Conservation (phyloP, 2,329 filamentous ascomycete genomes). For the Ophiostoma sp. region DNA sequence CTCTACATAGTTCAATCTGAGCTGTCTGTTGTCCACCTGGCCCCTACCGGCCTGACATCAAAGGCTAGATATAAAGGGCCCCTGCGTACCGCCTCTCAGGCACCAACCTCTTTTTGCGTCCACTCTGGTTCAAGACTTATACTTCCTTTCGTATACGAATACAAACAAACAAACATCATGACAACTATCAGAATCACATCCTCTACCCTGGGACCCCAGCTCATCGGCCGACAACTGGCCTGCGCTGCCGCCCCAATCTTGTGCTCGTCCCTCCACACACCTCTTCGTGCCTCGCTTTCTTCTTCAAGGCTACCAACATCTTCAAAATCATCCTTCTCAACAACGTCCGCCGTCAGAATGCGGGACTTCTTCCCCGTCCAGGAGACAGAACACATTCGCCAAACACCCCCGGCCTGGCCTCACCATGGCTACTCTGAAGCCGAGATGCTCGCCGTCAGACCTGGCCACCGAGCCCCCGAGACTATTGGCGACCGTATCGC, state of each 20-base stretch:
- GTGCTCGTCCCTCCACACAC: slow-evolving; percentile 15
- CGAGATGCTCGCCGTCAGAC: slow-evolving; percentile 68
- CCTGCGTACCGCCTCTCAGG: background rate
- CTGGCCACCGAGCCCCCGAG: slow-evolving; percentile 70
- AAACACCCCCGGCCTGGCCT: slow-evolving; percentile 61
- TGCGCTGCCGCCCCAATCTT: slow-evolving; percentile 17
- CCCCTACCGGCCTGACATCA: background rate
- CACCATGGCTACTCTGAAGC: slow-evolving; percentile 70
- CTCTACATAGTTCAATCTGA: no score
- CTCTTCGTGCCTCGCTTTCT: slow-evolving; percentile 18
- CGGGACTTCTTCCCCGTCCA: slow-evolving; percentile 59
- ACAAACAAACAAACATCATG: slow-evolving; percentile 21
- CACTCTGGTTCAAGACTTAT: background rate
- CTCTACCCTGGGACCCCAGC: slow-evolving; percentile 16
- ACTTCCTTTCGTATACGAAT: background rate
- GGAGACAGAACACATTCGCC: slow-evolving; percentile 56
- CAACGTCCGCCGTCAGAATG: slow-evolving; percentile 43
- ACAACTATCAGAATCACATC: slow-evolving; percentile 17
- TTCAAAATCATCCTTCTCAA: slow-evolving; percentile 43
- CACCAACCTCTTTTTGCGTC: background rate
- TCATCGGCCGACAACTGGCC: slow-evolving; percentile 20
- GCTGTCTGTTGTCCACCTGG: no score
- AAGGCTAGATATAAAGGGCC: background rate
- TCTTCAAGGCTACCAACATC: background rate
- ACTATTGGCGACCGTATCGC: slow-evolving; percentile 74